These are phyloP conservation scores for Zymoseptoria crescenta DNA, from an alignment of 2,329 filamentous ascomycete genomes.

Conservation along the genomic window DNA sequence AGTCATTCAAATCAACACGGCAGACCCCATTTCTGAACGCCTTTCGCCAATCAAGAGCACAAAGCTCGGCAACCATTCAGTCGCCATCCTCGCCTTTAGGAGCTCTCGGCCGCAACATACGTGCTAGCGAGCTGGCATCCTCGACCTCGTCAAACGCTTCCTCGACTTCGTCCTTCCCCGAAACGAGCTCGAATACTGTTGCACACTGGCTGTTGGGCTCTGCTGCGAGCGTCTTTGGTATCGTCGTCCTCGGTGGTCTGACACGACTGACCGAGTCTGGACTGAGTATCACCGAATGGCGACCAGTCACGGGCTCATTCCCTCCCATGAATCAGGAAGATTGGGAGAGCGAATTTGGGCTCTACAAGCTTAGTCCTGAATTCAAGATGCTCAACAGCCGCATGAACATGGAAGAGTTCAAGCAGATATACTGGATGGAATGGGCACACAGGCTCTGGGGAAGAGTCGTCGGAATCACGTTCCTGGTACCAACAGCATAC, in stretches of 20 bases:
- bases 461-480: slow-evolving; percentile 79
- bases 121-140: slow-evolving; percentile 4
- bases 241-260: slow-evolving; percentile 89
- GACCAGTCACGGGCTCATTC: slow-evolving; percentile 84
- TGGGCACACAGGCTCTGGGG: slow-evolving; percentile 96
- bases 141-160: neutral
- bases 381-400: slow-evolving; percentile 85
- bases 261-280: slow-evolving; percentile 94
- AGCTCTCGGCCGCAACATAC: slow-evolving; percentile 26
- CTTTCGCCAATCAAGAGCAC: slow-evolving; percentile 22
- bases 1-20: slow-evolving; percentile 20
- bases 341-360: slow-evolving; percentile 88
- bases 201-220: slow-evolving; percentile 91
- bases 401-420: slow-evolving; percentile 91
- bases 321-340: slow-evolving; percentile 70
- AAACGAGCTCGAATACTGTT: slow-evolving; percentile 60
- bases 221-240: slow-evolving; percentile 89
- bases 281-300: slow-evolving; percentile 98
- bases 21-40: slow-evolving; percentile 30
- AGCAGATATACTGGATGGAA: slow-evolving; percentile 99
- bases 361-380: slow-evolving; percentile 88
- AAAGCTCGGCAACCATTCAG: slow-evolving; percentile 15
- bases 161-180: slow-evolving; percentile 19
- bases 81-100: slow-evolving; percentile 25
- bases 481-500: slow-evolving; percentile 80